phyloP scores from a whole-genome alignment of 192 early-diverging fungal species.

The Funneliformis mosseae region DNA sequence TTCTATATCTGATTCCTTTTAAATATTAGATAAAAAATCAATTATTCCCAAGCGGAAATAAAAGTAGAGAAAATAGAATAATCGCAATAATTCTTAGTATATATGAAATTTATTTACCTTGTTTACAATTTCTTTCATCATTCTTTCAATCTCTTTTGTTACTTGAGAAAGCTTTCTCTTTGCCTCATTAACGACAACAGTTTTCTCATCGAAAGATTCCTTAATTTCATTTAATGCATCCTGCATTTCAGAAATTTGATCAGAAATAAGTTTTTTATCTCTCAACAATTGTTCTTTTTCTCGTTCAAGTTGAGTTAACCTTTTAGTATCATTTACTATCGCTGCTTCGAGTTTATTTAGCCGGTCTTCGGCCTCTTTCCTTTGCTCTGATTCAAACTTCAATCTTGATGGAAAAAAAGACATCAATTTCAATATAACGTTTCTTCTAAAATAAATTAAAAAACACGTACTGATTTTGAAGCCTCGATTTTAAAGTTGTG shows the following conservation, averaged over 20 bases:
- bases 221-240: constrained; percentile 51
- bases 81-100: not conserved
- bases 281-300: constrained; percentile 39
- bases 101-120: constrained; percentile 35
- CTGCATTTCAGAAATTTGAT: constrained; percentile 56
- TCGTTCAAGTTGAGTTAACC: constrained; percentile 45
- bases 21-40: too few relatives aligned
- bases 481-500: constrained; percentile 72
- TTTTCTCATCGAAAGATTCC: constrained; percentile 56
- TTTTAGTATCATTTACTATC: constrained; percentile 43
- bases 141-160: constrained; percentile 70
- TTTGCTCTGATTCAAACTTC: constrained; percentile 75
- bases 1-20: constrained; percentile 76
- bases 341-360: constrained; percentile 56
- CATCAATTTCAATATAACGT: not conserved
- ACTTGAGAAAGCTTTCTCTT: constrained; percentile 60
- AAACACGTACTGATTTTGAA: constrained; percentile 64
- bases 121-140: constrained; percentile 62
- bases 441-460: not conserved
- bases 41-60: not conserved
- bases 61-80: too few relatives aligned
- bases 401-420: constrained; percentile 42
- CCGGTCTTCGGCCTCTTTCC: constrained; percentile 62
- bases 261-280: constrained; percentile 51
- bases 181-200: constrained; percentile 52